Base-by-base conservation (phyloP, 1,284 basidiomycete genomes). In the Trametes versicolor region DNA sequence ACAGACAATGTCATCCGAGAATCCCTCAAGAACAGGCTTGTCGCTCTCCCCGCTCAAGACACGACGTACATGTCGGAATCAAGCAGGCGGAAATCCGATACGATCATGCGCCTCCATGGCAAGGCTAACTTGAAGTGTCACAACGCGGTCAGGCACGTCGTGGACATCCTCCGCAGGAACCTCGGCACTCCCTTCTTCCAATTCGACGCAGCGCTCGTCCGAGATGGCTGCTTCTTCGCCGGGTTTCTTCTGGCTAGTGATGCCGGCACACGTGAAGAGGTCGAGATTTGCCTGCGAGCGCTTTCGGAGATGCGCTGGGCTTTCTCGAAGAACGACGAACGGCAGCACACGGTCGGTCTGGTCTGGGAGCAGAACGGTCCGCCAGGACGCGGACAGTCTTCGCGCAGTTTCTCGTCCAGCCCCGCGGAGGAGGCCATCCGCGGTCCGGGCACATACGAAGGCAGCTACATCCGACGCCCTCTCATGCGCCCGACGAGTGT, bases 271-370 rank as follows among this genome's bases (percentile, higher is more conserved):
- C 87, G 91, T 54, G 91, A 93, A 27, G 91, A 92, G 47, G 85
- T 94, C 25, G 80, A 85, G 37, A 77, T 88, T 12, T 95, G 92
- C 71, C 78, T 96, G 0, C 81, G 85, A 21, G 92, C 93, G 6
- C 83, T 96, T 17, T 79, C 85, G 12, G 87, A 93, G 74, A 90
- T 94, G 84, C 86, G 87, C 13, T 96, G 94, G 94, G 87, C 86
- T 4, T 92, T 89, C 73, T 89, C 89, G 13, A 90, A 89, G 73
- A 88, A 85, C 63, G 87, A 89, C 62, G 92, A 94, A 72, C 82
- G 89, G 48, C 86, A 87, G 71, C 85, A 87, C 65, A 86, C 85
- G 0, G 78, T 93, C 52, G 81, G 81, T 62, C 80, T 85, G 71
- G 82, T 91, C 37, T 92, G 90, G 89, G 72, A 76, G 23, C 70